Conservation (phyloP, 1,284 basidiomycete genomes). For the Malassezia caprae region DNA sequence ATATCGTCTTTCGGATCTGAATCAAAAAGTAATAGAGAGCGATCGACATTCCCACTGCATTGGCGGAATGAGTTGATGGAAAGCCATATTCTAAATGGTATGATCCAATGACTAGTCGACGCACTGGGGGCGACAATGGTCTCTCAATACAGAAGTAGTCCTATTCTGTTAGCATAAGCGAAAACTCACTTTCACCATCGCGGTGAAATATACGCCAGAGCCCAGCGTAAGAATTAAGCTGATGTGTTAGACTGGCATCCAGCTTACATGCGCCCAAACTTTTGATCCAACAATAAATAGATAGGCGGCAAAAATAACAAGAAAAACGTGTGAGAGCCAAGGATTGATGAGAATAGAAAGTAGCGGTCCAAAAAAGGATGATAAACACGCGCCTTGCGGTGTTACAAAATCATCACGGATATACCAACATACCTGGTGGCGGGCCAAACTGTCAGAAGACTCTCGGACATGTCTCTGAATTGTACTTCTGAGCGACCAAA, state of each 20-base stretch:
- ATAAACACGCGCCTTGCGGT: constrained; percentile 14
- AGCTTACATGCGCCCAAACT: constrained; percentile 64
- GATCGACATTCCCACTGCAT: constrained; percentile 69
- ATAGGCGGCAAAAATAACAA: constrained; percentile 74
- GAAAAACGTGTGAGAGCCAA: constrained; percentile 81
- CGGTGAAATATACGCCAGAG: constrained; percentile 71
- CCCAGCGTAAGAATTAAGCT: constrained; percentile 57
- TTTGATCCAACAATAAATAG: constrained; percentile 73
- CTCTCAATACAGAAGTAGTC: constrained; percentile 83
- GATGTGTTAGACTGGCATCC: not conserved
- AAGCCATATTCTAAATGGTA: constrained; percentile 65
- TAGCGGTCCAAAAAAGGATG: constrained; percentile 65
- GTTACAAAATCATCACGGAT: not conserved
- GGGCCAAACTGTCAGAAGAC: not conserved
- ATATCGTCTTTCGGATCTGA: not conserved
- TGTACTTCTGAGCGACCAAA: not conserved
- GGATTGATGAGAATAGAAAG: constrained; percentile 78
- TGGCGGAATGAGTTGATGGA: constrained; percentile 90
- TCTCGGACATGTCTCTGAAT: not conserved
- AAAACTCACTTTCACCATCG: constrained; percentile 58
- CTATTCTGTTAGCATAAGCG: constrained; percentile 1
- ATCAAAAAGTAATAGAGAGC: constrained; percentile 37
- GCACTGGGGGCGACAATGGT: constrained; percentile 80
- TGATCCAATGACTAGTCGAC: constrained; percentile 56
- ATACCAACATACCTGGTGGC: constrained; percentile 6